Evolutionary conservation across 805 yeast genomes (phyloP).

Genomic region (Kodamaea lidongshanica): DNA sequence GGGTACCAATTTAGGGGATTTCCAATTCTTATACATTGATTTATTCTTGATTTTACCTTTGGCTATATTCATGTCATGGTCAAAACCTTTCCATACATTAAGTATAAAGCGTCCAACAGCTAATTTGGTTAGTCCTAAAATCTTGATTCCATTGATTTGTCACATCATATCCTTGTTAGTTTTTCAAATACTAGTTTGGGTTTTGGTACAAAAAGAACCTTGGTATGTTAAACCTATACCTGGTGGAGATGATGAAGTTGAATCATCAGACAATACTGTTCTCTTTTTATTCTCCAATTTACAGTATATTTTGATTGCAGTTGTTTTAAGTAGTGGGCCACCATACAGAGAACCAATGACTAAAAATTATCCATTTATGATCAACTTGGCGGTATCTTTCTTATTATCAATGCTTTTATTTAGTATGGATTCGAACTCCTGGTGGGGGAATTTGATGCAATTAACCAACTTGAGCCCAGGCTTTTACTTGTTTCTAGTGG

Average conservation of each 20-base stretch:
- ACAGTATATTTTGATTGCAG: slow-evolving; percentile 82
- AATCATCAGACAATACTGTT: slow-evolving; percentile 84
- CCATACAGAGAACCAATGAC: slow-evolving; percentile 80
- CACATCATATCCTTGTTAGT: slow-evolving; percentile 57
- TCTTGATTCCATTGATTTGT: slow-evolving; percentile 74
- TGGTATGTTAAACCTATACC: slow-evolving; percentile 84
- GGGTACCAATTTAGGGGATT: slow-evolving; percentile 93
- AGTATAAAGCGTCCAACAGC: slow-evolving; percentile 85
- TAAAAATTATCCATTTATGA: slow-evolving; percentile 64
- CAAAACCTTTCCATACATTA: slow-evolving; percentile 62
- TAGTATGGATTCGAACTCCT: slow-evolving; percentile 43
- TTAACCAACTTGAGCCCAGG: slow-evolving; percentile 51
- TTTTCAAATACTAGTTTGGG: slow-evolving; percentile 71
- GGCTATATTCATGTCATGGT: slow-evolving; percentile 98
- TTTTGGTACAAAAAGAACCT: slow-evolving; percentile 43
- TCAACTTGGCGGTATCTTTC: slow-evolving; percentile 49
- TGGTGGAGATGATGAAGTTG: slow-evolving; percentile 66
- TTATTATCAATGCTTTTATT: slow-evolving; percentile 50
- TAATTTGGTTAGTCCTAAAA: slow-evolving; percentile 82
- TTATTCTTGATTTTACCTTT: slow-evolving; percentile 84
- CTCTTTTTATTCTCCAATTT: slow-evolving; percentile 76
- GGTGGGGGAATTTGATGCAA: slow-evolving; percentile 67
- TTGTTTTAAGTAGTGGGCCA: slow-evolving; percentile 84
- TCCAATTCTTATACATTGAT: slow-evolving; percentile 93
- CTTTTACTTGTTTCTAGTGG: slow-evolving; percentile 48